Evolutionary conservation across 495 filamentous ascomycete species (phyloP).

Genomic region (Daldinia concentrica): DNA sequence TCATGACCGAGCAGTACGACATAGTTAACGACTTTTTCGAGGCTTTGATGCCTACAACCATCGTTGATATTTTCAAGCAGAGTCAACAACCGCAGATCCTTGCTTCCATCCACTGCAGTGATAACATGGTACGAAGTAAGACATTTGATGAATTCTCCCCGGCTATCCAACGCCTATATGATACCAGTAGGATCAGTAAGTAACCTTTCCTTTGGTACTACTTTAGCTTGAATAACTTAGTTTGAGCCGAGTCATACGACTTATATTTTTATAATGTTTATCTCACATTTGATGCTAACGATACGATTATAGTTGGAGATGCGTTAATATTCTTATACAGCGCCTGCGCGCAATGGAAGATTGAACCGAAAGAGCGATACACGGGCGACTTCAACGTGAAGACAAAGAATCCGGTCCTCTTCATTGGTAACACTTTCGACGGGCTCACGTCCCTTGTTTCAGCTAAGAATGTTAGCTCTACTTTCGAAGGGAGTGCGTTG

Average conservation of each 20-base stretch:
- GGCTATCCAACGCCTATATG: slow-evolving; percentile 13
- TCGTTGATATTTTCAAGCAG: slow-evolving; percentile 1
- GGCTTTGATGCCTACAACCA: background rate
- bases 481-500: slow-evolving; percentile 62
- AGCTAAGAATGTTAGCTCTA: slow-evolving; percentile 60
- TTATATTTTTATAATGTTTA: background rate
- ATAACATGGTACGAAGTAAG: slow-evolving; percentile 35
- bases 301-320: slow-evolving; percentile 35
- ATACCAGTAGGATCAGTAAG: slow-evolving; percentile 31
- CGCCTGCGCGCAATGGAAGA: slow-evolving; percentile 55
- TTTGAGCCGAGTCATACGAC: background rate
- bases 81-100: slow-evolving; percentile 5
- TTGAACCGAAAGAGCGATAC: slow-evolving; percentile 56
- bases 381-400: slow-evolving; percentile 52
- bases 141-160: slow-evolving; percentile 43
- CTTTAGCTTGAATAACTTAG: background rate
- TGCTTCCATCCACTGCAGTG: slow-evolving; percentile 43
- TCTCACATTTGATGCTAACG: slow-evolving; percentile 11
- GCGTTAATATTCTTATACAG: slow-evolving; percentile 25
- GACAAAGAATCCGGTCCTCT: slow-evolving; percentile 56
- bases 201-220: background rate
- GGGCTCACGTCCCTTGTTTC: slow-evolving; percentile 55
- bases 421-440: slow-evolving; percentile 57
- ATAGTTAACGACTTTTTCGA: background rate
- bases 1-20: slow-evolving; percentile 36